These are phyloP conservation scores for Schizosaccharomyces japonicus DNA, from an alignment of 805 yeast species.

Conservation along the genomic window DNA sequence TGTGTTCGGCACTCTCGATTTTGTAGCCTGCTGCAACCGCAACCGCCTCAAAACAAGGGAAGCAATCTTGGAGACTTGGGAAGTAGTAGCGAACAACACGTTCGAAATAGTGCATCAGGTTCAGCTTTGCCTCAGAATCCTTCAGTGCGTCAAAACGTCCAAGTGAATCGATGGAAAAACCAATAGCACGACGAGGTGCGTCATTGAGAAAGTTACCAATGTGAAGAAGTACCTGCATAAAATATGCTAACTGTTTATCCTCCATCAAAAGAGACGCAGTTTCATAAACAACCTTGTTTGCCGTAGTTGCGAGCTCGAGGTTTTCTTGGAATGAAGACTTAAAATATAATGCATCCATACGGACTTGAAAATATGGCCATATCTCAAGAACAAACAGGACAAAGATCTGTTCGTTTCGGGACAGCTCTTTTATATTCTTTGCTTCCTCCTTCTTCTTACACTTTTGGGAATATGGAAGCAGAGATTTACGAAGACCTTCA, in stretches of 20 bases:
- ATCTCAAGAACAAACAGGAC: not conserved
- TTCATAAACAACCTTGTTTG: not conserved
- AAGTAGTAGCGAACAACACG: slow-evolving; percentile 60
- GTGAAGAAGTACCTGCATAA: slow-evolving; percentile 66
- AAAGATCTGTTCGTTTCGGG: not conserved
- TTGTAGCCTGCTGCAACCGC: too few relatives aligned
- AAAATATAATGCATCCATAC: not conserved
- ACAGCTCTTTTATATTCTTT: not conserved
- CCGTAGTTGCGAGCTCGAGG: not conserved
- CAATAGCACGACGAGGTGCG: slow-evolving; percentile 70
- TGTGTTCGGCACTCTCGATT: too few relatives aligned
- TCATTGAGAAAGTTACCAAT: slow-evolving; percentile 96
- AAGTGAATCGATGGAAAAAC: slow-evolving; percentile 68
- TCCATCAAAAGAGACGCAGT: not conserved
- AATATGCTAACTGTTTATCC: slow-evolving; percentile 32
- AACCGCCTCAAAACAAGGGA: not conserved
- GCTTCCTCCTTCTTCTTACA: not conserved
- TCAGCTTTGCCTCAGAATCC: slow-evolving; percentile 65
- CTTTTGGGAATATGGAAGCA: not conserved
- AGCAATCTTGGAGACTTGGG: slow-evolving; percentile 20
- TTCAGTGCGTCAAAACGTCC: slow-evolving; percentile 76
- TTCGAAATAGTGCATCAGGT: slow-evolving; percentile 81
- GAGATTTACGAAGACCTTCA: not conserved
- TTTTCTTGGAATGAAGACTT: not conserved
- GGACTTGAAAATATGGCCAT: not conserved